Conservation (phyloP, 2,329 filamentous ascomycete species). For the Macrophomina pseudophaseolina region DNA sequence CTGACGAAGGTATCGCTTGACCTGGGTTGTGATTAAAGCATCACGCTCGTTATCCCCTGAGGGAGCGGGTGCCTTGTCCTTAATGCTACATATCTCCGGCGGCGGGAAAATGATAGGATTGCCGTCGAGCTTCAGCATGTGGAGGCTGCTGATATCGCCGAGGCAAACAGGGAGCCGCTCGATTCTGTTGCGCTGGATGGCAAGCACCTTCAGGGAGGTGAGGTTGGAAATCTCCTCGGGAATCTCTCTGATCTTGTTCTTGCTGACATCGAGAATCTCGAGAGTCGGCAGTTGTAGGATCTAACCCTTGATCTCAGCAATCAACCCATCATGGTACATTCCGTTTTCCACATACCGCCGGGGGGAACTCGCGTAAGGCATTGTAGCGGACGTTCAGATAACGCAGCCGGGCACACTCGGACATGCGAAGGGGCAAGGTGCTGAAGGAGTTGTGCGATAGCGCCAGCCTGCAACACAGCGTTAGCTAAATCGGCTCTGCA, state of each 20-base stretch:
- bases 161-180: constrained; percentile 82
- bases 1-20: constrained; percentile 63
- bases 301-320: constrained; percentile 54
- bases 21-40: constrained; percentile 62
- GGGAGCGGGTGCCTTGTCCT: constrained; percentile 48
- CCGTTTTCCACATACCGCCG: constrained; percentile 57
- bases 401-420: constrained; percentile 76
- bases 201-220: constrained; percentile 85
- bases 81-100: constrained; percentile 49
- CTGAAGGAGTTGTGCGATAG: constrained; percentile 80
- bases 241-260: constrained; percentile 79
- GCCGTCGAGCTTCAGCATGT: constrained; percentile 86
- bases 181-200: constrained; percentile 85
- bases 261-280: constrained; percentile 90
- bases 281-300: constrained; percentile 84
- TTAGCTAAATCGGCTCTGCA: constrained; percentile 15
- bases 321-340: constrained; percentile 4
- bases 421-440: constrained; percentile 71
- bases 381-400: constrained; percentile 84
- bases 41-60: constrained; percentile 66
- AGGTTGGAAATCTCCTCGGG: constrained; percentile 81
- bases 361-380: constrained; percentile 69
- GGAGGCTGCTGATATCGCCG: constrained; percentile 86
- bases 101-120: constrained; percentile 83
- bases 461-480: constrained; percentile 64